These are phyloP conservation scores for Acacia crassicarpa DNA, from an alignment of 306 rosid species.

Conservation along the genomic window DNA sequence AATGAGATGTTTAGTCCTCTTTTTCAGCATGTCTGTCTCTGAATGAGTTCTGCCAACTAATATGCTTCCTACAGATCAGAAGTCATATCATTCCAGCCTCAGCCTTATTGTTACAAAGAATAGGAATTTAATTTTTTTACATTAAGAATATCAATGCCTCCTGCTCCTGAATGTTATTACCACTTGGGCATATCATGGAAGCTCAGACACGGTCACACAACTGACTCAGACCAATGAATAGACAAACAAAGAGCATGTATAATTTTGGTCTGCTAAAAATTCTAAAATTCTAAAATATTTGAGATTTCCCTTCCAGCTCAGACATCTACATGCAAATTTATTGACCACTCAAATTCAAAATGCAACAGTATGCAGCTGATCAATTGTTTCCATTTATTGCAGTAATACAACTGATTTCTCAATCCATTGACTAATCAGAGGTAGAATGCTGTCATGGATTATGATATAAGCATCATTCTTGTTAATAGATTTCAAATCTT, in stretches of 20 bases:
- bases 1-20: constrained; percentile 57
- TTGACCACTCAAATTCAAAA: neutral
- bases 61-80: constrained; percentile 64
- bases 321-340: neutral
- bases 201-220: neutral
- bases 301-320: neutral
- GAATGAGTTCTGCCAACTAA: constrained; percentile 64
- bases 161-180: neutral
- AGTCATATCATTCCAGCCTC: constrained; percentile 1
- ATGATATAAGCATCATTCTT: neutral
- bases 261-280: neutral
- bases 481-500: neutral
- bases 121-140: neutral
- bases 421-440: neutral
- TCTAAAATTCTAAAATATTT: neutral
- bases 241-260: neutral
- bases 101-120: neutral
- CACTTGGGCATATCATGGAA: neutral
- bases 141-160: constrained; percentile 9
- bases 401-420: neutral
- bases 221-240: neutral
- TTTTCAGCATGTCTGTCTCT: constrained; percentile 57
- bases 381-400: neutral
- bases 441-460: neutral
- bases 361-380: neutral